phyloP scores from a whole-genome alignment of 208 protist species.

The Leishmania tarentolae region DNA sequence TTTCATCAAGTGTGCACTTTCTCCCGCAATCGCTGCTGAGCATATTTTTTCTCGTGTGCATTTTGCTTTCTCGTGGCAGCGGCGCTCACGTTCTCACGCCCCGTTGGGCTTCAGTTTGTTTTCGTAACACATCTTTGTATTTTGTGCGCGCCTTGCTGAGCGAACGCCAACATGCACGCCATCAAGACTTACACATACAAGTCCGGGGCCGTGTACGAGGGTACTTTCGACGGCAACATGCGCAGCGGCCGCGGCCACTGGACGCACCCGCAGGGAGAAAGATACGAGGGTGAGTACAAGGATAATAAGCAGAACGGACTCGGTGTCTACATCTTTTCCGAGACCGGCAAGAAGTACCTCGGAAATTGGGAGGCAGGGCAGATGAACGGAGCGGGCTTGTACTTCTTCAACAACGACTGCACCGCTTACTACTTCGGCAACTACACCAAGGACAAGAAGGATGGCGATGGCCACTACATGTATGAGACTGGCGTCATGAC shows the following conservation, averaged over 20 bases:
- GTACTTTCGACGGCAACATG: slow-evolving; percentile 74
- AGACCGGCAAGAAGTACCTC: slow-evolving; percentile 78
- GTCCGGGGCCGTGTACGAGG: slow-evolving; percentile 89
- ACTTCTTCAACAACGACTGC: slow-evolving; percentile 74
- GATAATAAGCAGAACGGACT: slow-evolving; percentile 87
- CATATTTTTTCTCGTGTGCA: neutral
- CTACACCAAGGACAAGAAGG: slow-evolving; percentile 85
- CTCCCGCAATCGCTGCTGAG: neutral
- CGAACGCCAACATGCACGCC: slow-evolving; percentile 25
- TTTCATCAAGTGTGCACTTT: neutral
- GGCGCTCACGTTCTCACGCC: neutral
- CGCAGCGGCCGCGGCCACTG: slow-evolving; percentile 82
- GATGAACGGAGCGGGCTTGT: slow-evolving; percentile 88
- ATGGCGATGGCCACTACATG: slow-evolving; percentile 80
- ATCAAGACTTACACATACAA: slow-evolving; percentile 85
- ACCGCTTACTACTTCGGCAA: slow-evolving; percentile 72
- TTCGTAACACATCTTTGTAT: neutral
- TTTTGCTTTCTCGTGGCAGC: neutral
- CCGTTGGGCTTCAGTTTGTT: neutral
- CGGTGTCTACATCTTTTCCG: slow-evolving; percentile 76
- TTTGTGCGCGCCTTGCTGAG: neutral
- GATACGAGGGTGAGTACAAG: slow-evolving; percentile 89
- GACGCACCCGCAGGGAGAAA: slow-evolving; percentile 77
- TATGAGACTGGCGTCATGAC: slow-evolving; percentile 87
- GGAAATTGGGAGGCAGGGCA: slow-evolving; percentile 77